Evolutionary conservation across 108 stramenopile species (phyloP), one percentile per base, ranked within the genome.

Genomic region (Cyclostephanos tholiformis): DNA sequence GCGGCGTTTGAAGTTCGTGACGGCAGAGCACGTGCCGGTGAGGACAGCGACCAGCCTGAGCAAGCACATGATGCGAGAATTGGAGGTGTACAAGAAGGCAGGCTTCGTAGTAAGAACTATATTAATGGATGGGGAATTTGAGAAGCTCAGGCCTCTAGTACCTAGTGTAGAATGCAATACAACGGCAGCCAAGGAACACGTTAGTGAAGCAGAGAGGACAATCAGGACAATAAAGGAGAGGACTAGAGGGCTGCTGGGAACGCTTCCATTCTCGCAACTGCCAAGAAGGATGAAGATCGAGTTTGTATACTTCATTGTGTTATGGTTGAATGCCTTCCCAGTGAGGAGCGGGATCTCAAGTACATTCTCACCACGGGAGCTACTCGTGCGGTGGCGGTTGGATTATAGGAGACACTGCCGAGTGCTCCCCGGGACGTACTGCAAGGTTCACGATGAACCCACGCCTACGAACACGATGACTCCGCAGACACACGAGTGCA

Each of bases 111-210:
- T 53, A 25, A 53, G 52, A 53, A 22, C 20, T 4, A 6, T 53
- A 22, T 20, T 53, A 53, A 53, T 53, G 52, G 52, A 53, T 25
- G 52, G 52, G 1, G 52, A 53, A 25, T 53, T 53, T 25, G 52
- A 53, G 8, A 53, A 53, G 20, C 23, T 53, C 6, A 53, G 20
- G 20, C 23, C 20, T 6, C 23, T 22, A n/a, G 6, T 65, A 19
- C 75, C 69, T 32, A 22, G 25, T 17, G 10, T 82, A 8, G 58
- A 55, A 13, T 25, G 49, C n/a, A 82, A 82, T 43, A 56, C 69
- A 20, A 70, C 76, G 2, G 70, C 69, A 9, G 65, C 76, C 11
- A 25, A 56, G 35, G 71, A 82, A 68, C 76, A 53, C 55, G 82
- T 77, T 1, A 41, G 41, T 41, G 9, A 41, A 10, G 41, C 41